These are phyloP conservation scores for Endotrypanum monterogeii DNA, from an alignment of 208 protist species.

Conservation along the genomic window DNA sequence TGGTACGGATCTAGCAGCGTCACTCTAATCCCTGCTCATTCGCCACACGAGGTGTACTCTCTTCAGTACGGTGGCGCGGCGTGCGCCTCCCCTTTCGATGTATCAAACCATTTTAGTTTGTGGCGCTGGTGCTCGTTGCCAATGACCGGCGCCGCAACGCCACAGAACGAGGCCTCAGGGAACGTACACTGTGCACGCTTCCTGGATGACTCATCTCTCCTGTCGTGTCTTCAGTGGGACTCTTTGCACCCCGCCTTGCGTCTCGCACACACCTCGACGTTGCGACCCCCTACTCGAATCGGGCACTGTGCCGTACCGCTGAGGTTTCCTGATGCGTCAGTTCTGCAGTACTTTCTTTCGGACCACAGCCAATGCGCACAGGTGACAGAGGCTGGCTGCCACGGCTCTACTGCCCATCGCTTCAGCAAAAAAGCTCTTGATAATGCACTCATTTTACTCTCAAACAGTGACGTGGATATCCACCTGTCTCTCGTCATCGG, in stretches of 20 bases:
- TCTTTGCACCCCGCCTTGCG: slow-evolving; percentile 26
- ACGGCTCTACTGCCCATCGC: neutral
- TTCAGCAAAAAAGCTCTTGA: neutral
- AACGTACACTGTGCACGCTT: slow-evolving; percentile 16
- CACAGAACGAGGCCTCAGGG: slow-evolving; percentile 9
- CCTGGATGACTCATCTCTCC: slow-evolving; percentile 16
- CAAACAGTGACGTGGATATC: slow-evolving; percentile 12
- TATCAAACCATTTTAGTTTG: slow-evolving; percentile 21
- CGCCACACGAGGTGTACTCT: slow-evolving; percentile 3
- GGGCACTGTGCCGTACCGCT: slow-evolving; percentile 33
- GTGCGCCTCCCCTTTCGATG: slow-evolving; percentile 19
- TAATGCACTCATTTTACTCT: neutral
- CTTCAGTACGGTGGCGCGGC: slow-evolving; percentile 36
- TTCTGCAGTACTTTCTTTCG: slow-evolving; percentile 27
- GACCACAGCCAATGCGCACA: slow-evolving; percentile 3
- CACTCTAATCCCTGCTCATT: slow-evolving; percentile 9
- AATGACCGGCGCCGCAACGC: neutral
- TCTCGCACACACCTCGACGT: slow-evolving; percentile 4
- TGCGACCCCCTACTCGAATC: slow-evolving; percentile 23
- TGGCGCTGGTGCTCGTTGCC: slow-evolving; percentile 14
- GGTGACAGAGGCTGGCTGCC: neutral
- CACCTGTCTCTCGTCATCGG: slow-evolving; percentile 31
- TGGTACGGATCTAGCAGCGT: slow-evolving; percentile 45
- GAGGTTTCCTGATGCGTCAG: slow-evolving; percentile 3
- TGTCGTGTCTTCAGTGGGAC: slow-evolving; percentile 17